Percentiles rank a stretch among this genome's conserved stretches.
Conservation (phyloP, 345 rosid species). For the Pistacia atlantica region DNA sequence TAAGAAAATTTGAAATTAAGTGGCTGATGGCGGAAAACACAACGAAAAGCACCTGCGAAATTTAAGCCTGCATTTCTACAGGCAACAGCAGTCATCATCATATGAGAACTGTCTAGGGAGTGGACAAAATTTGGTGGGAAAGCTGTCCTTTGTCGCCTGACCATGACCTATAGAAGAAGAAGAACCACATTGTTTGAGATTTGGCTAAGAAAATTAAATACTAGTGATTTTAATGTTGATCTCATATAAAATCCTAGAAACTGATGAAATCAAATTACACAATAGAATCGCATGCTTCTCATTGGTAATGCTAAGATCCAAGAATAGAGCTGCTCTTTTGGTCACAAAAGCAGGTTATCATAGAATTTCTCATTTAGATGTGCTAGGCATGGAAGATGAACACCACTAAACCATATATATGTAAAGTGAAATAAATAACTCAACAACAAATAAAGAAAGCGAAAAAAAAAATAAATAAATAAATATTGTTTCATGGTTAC, state of each 20-base stretch:
- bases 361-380: constrained; percentile 4
- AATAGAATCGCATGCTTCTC: neutral
- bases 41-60: constrained; percentile 72
- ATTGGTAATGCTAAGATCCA: neutral
- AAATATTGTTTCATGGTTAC: neutral
- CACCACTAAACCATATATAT: neutral
- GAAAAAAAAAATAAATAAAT: neutral
- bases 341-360: neutral
- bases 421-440: neutral
- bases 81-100: constrained; percentile 99
- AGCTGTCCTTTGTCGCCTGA: constrained; percentile 87
- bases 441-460: neutral
- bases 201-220: neutral
- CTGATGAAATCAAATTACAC: neutral
- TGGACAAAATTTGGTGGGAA: constrained; percentile 99
- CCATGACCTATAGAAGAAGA: constrained; percentile 56
- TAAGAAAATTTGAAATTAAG: constrained; percentile 16
- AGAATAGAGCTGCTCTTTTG: neutral
- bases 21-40: neutral
- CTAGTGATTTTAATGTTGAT: neutral
- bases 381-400: neutral
- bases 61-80: constrained; percentile 79
- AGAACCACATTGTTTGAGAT: neutral
- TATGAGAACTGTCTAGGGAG: constrained; percentile 97
- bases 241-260: neutral